Evolutionary conservation across 176 grass and related monocot species (phyloP).

Genomic region (Oryza australiensis): DNA sequence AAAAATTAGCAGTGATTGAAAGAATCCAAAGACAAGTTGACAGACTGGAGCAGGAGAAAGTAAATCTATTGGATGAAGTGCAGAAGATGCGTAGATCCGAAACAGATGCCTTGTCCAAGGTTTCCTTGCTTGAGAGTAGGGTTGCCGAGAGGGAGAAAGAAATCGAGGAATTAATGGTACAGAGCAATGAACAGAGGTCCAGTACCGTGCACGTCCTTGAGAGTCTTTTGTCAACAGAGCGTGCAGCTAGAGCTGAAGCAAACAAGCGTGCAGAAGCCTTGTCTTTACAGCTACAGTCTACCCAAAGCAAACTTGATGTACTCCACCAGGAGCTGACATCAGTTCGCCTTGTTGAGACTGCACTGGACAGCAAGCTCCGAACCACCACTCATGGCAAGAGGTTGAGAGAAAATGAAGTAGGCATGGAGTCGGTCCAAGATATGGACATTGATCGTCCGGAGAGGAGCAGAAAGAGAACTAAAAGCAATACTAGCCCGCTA

Average conservation of each 20-base stretch:
- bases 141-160: slow-evolving; percentile 68
- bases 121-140: slow-evolving; percentile 59
- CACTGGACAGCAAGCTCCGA: slow-evolving; percentile 58
- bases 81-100: slow-evolving; percentile 60
- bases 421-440: slow-evolving; percentile 51
- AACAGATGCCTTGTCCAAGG: slow-evolving; percentile 56
- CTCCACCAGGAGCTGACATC: slow-evolving; percentile 86
- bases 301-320: slow-evolving; percentile 78
- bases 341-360: slow-evolving; percentile 68
- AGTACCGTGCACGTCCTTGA: slow-evolving; percentile 73
- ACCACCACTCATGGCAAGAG: slow-evolving; percentile 61
- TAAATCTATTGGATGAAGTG: slow-evolving; percentile 49
- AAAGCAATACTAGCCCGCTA: slow-evolving; percentile 43
- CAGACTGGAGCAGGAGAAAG: slow-evolving; percentile 62
- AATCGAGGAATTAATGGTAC: slow-evolving; percentile 63
- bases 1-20: slow-evolving; percentile 68
- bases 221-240: slow-evolving; percentile 65
- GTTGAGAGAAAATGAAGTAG: slow-evolving; percentile 47
- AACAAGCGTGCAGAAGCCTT: slow-evolving; percentile 64
- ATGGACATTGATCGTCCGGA: slow-evolving; percentile 48
- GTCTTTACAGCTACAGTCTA: slow-evolving; percentile 73
- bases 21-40: slow-evolving; percentile 59
- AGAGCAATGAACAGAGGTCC: slow-evolving; percentile 78
- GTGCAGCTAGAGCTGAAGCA: slow-evolving; percentile 64
- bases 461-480: slow-evolving; percentile 65